Base-by-base conservation (phyloP, 176 grass and related monocot species). In the Luzula sylvatica region DNA sequence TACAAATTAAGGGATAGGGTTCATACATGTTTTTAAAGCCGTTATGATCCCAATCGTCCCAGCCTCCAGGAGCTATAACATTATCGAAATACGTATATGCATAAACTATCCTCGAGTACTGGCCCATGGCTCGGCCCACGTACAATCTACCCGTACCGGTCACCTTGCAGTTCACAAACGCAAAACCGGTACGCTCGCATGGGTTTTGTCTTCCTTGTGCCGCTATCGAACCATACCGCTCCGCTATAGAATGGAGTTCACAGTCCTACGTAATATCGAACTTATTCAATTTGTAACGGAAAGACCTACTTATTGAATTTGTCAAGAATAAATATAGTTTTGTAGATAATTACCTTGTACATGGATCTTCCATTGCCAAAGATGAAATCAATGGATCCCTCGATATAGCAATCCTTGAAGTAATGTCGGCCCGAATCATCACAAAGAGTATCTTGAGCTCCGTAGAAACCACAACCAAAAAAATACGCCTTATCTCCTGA, bases 311-410 rank as follows among this genome's bases (percentile, higher is more conserved):
- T 24, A 45, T n/a, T n/a, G n/a, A 44, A 45, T 28, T 20, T 43
- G 2, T 25, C 11, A 12, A 60, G 42, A 57, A 58, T 1, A 58
- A 58, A 15, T 39, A 11, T 1, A 58, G 11, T 14, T n/a, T n/a
- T n/a, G n/a, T n/a, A n/a, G n/a, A n/a, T 46, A 19, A 3, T 5
- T 28, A 82, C 84, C 85, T 86, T 95, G 78, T 89, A 96, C 17
- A 96, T 83, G 64, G 92, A 89, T 51, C 92, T 82, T 7, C 81
- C 92, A 45, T 96, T 89, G 59, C 92, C 92, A 69, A 96, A 96
- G 65, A 96, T 73, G 81, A 86, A 96, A 78, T 96, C 92, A 71
- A 96, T 90, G 64, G 92, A 90, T 41, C 92, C 92, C 75, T 89
- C 35, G 52, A 96, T 75, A 71, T 80, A 83, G 77, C 92, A 86